Percentiles rank a stretch among this genome's conserved stretches.
Evolutionary conservation across 164 flowering plant species (phyloP).

Genomic region (Stephania japonica): DNA sequence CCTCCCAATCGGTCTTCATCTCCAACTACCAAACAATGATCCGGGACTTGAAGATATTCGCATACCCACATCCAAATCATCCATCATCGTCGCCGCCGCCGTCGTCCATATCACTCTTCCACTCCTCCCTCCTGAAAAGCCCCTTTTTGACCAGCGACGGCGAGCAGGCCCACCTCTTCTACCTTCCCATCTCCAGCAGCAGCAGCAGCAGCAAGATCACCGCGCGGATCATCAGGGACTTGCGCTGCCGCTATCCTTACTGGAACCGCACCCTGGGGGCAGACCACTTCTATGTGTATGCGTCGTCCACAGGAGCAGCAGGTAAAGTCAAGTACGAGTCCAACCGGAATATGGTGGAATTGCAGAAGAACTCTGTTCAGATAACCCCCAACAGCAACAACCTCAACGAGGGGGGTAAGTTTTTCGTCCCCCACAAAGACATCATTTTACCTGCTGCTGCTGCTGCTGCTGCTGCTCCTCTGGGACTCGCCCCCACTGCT

Average conservation of each 20-base stretch:
- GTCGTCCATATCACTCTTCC: slow-evolving; percentile 42
- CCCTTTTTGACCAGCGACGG: slow-evolving; percentile 50
- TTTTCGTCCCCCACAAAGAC: slow-evolving; percentile 69
- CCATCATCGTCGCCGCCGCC: slow-evolving; percentile 11
- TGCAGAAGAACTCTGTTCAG: slow-evolving; percentile 71
- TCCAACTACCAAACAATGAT: slow-evolving; percentile 59
- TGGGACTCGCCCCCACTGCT: not conserved
- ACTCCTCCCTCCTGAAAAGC: slow-evolving; percentile 41
- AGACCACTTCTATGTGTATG: slow-evolving; percentile 65
- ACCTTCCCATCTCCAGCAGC: slow-evolving; percentile 41
- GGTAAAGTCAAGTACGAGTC: slow-evolving; percentile 43
- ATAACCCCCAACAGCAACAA: slow-evolving; percentile 40
- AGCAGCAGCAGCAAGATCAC: slow-evolving; percentile 40
- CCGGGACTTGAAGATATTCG: slow-evolving; percentile 45
- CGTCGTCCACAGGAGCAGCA: slow-evolving; percentile 13
- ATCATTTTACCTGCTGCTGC: slow-evolving; percentile 42
- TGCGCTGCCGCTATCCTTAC: slow-evolving; percentile 41
- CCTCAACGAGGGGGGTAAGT: slow-evolving; percentile 19
- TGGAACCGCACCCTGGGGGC: slow-evolving; percentile 89
- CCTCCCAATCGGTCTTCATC: slow-evolving; percentile 39
- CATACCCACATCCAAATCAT: slow-evolving; percentile 34
- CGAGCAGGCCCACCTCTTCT: slow-evolving; percentile 62
- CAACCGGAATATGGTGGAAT: slow-evolving; percentile 61
- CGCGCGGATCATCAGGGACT: slow-evolving; percentile 32
- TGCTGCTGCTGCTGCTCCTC: not conserved